phyloP scores from a whole-genome alignment of 1,284 basidiomycete species.

The Ceraceosorus guamensis region DNA sequence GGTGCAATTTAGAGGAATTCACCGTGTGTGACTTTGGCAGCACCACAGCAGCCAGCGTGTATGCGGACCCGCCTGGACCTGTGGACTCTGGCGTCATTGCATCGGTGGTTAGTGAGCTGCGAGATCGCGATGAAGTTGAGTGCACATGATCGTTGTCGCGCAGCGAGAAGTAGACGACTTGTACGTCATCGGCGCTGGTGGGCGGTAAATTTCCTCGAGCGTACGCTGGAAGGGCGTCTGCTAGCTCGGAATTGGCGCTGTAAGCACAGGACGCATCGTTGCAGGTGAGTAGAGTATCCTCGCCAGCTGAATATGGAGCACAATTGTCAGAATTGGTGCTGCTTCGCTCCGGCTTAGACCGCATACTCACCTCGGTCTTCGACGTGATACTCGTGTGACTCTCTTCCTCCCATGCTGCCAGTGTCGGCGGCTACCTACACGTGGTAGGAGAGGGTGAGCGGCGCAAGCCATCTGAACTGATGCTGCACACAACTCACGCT shows the following conservation, averaged over 20 bases:
- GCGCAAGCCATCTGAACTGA: neutral
- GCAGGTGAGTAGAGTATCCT: slow-evolving; percentile 47
- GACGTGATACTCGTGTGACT: slow-evolving; percentile 49
- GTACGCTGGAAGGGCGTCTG: slow-evolving; percentile 20
- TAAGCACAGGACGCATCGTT: slow-evolving; percentile 28
- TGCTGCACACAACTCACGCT: neutral
- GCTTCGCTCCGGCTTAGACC: no score
- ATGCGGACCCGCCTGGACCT: slow-evolving; percentile 8
- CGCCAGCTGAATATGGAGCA: slow-evolving; percentile 35
- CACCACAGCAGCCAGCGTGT: slow-evolving; percentile 28
- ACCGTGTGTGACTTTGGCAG: slow-evolving; percentile 14
- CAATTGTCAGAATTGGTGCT: no score
- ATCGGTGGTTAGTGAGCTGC: no score
- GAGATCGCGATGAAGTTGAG: no score
- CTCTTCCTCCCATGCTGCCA: slow-evolving; percentile 48
- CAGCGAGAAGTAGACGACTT: slow-evolving; percentile 17
- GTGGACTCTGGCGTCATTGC: slow-evolving; percentile 2
- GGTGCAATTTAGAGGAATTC: slow-evolving; percentile 35
- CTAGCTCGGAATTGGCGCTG: slow-evolving; percentile 46
- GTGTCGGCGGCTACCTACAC: slow-evolving; percentile 47
- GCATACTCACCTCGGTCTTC: neutral
- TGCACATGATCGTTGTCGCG: neutral
- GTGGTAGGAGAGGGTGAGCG: neutral
- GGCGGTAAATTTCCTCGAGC: slow-evolving; percentile 8
- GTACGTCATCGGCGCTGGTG: slow-evolving; percentile 13